These are phyloP conservation scores for Myriosclerotinia scirpicola DNA, from an alignment of 2,329 filamentous ascomycete species.

Conservation along the genomic window DNA sequence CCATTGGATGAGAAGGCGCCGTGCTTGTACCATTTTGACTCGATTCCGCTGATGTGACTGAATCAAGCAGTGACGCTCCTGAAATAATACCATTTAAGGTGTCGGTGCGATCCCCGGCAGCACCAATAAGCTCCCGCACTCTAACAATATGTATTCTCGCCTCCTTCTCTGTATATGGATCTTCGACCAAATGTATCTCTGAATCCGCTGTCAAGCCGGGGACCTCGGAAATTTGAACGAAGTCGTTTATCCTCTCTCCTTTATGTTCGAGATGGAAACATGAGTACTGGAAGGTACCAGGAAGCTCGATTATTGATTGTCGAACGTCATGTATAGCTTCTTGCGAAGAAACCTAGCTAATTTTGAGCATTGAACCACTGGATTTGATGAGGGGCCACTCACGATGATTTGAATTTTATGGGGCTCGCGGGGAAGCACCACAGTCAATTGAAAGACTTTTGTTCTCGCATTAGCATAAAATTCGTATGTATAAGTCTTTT, in stretches of 20 bases:
- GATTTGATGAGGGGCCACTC: constrained; percentile 41
- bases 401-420: constrained; percentile 85
- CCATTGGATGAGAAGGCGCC: constrained; percentile 55
- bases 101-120: constrained; percentile 84
- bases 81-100: constrained; percentile 81
- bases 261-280: constrained; percentile 97
- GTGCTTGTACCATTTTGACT: constrained; percentile 42
- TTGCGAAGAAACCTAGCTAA: constrained; percentile 74
- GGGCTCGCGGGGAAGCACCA: constrained; percentile 78
- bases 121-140: constrained; percentile 89
- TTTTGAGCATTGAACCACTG: constrained; percentile 32
- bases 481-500: constrained; percentile 4
- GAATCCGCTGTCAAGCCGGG: constrained; percentile 74
- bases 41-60: constrained; percentile 49
- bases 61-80: constrained; percentile 84
- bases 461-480: constrained; percentile 29
- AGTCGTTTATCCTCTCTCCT: constrained; percentile 90
- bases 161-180: constrained; percentile 98
- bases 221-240: constrained; percentile 87
- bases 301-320: constrained; percentile 92
- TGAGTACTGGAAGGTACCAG: constrained; percentile 91
- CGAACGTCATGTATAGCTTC: constrained; percentile 97
- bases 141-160: constrained; percentile 91
- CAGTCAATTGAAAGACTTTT: constrained; percentile 62
- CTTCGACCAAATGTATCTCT: constrained; percentile 80